Conservation (phyloP, 1,284 basidiomycete species). For the Mycosarcoma mackinlayi region DNA sequence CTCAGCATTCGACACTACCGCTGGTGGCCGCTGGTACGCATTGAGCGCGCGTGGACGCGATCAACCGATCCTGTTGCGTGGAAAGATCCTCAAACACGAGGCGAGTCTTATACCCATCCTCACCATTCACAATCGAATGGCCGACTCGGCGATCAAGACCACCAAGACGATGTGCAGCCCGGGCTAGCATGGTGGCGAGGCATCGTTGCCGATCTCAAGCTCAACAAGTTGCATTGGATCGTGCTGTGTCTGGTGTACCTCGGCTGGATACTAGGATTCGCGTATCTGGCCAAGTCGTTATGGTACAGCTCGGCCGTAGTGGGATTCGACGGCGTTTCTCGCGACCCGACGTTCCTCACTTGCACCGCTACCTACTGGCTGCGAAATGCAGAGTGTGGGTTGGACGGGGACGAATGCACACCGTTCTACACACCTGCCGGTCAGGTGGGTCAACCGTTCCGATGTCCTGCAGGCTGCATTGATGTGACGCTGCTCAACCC, state of each 20-base stretch:
- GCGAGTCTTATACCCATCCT: not conserved
- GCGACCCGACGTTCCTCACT: constrained; percentile 38
- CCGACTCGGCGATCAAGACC: constrained; percentile 2
- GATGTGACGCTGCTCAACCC: constrained; percentile 79
- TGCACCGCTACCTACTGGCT: constrained; percentile 67
- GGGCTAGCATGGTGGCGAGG: constrained; percentile 24
- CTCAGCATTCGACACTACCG: constrained; percentile 53
- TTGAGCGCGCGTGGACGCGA: constrained; percentile 50
- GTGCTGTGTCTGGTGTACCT: constrained; percentile 46
- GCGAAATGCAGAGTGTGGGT: constrained; percentile 73
- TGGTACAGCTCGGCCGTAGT: constrained; percentile 56
- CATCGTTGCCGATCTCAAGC: constrained; percentile 32
- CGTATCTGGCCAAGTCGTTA: constrained; percentile 44
- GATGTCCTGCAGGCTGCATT: constrained; percentile 82
- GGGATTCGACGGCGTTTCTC: constrained; percentile 13
- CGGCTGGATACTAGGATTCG: constrained; percentile 61
- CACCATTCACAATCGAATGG: constrained; percentile 2
- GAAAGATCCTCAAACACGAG: constrained; percentile 31
- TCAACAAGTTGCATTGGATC: constrained; percentile 58
- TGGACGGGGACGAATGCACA: constrained; percentile 77
- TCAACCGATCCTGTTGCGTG: constrained; percentile 48
- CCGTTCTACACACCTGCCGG: constrained; percentile 75
- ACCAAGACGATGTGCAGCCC: constrained; percentile 9
- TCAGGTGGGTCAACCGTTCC: constrained; percentile 74
- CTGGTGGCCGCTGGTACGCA: constrained; percentile 60